These are phyloP conservation scores for Chalaropsis thielavioides DNA, from an alignment of 2,329 filamentous ascomycete genomes.

Conservation along the genomic window DNA sequence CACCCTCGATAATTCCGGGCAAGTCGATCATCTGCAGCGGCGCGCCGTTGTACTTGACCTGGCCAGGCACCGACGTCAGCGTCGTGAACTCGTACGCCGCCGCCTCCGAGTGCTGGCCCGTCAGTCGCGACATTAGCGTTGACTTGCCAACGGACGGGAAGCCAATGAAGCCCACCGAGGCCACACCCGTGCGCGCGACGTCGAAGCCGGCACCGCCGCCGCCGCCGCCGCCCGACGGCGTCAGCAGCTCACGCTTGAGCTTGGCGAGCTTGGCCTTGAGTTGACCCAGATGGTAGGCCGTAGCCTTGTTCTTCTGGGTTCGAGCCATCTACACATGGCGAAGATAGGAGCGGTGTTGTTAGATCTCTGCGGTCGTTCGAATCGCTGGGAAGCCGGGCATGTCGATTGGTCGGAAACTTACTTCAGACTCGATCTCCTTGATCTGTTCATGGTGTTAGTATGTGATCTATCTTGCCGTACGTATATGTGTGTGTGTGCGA, in stretches of 20 bases:
- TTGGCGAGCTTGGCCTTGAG: conserved; percentile 97
- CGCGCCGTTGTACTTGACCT: conserved; percentile 90
- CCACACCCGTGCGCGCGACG: conserved; percentile 92
- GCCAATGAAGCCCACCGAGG: conserved; percentile 92
- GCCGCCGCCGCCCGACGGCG: conserved; percentile 68
- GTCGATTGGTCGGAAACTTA: conserved; percentile 31
- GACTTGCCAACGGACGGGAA: conserved; percentile 98
- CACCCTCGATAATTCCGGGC: conserved; percentile 96
- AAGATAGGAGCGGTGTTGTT: conserved; percentile 18
- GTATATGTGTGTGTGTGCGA: not conserved
- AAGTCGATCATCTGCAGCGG: conserved; percentile 97
- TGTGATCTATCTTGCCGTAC: not conserved
- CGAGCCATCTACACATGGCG: conserved; percentile 58
- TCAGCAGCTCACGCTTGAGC: conserved; percentile 88
- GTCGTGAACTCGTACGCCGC: conserved; percentile 99
- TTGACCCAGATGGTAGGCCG: conserved; percentile 85
- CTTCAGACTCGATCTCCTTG: conserved; percentile 91
- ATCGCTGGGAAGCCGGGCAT: not conserved
- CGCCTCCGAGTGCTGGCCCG: conserved; percentile 91
- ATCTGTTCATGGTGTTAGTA: conserved; percentile 42
- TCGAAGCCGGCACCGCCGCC: conserved; percentile 85
- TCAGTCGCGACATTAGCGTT: conserved; percentile 88
- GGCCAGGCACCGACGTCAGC: conserved; percentile 88
- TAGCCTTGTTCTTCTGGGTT: conserved; percentile 96
- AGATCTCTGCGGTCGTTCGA: conserved; percentile 7